These are phyloP conservation scores for Fomitopsis pinicola DNA, from an alignment of 1,284 basidiomycete genomes.

Conservation along the genomic window DNA sequence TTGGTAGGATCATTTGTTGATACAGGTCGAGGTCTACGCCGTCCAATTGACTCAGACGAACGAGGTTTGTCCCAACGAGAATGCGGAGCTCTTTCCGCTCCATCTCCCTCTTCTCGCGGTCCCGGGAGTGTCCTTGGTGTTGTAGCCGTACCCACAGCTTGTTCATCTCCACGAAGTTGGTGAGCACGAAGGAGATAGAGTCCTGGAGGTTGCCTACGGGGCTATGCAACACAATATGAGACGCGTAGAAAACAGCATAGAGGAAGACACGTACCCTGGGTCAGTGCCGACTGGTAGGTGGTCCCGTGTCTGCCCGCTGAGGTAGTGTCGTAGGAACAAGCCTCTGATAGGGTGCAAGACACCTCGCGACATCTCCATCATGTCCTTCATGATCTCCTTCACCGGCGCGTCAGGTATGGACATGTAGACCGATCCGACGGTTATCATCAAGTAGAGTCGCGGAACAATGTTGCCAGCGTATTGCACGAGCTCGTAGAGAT, in stretches of 20 bases:
- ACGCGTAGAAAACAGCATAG: not conserved
- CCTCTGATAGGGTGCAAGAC: slow-evolving; percentile 92
- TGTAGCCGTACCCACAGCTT: slow-evolving; percentile 97
- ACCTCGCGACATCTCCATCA: slow-evolving; percentile 98
- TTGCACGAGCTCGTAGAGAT: slow-evolving; percentile 96
- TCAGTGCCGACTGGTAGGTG: slow-evolving; percentile 86
- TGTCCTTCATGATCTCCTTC: slow-evolving; percentile 99
- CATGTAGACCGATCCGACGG: slow-evolving; percentile 97
- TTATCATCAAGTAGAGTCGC: slow-evolving; percentile 95
- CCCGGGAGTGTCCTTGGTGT: slow-evolving; percentile 92
- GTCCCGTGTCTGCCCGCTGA: slow-evolving; percentile 92
- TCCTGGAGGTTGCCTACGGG: slow-evolving; percentile 87
- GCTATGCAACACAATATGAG: slow-evolving; percentile 36
- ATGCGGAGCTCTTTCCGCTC: slow-evolving; percentile 91
- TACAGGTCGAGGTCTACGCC: slow-evolving; percentile 94
- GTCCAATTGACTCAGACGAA: slow-evolving; percentile 88
- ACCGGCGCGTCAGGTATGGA: slow-evolving; percentile 91
- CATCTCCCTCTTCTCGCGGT: slow-evolving; percentile 93
- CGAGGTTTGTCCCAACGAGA: slow-evolving; percentile 93
- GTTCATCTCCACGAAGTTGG: slow-evolving; percentile 99
- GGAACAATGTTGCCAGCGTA: slow-evolving; percentile 95
- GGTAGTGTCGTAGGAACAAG: slow-evolving; percentile 89
- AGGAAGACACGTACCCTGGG: slow-evolving; percentile 59
- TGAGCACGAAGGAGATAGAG: slow-evolving; percentile 90
- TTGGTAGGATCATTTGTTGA: slow-evolving; percentile 77